Evolutionary conservation across 768 basidiomycete species (phyloP), one percentile per base, ranked within the genome.

Genomic region (Rhodotorula diobovata): DNA sequence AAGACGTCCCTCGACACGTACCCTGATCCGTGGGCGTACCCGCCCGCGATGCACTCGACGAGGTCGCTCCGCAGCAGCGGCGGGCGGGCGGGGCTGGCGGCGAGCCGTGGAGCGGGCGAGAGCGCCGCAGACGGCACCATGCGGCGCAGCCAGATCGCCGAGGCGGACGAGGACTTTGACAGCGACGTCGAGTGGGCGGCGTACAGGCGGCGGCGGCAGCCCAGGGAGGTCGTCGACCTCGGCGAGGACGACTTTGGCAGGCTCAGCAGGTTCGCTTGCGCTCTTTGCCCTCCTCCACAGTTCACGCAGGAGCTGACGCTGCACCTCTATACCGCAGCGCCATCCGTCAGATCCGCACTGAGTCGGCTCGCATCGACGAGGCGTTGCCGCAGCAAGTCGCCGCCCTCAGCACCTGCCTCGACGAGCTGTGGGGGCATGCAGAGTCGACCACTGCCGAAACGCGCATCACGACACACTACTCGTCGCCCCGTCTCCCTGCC

Each of bases 151-250:
- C 45, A 25, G 32, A n/a, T 57, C 18, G 20, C 21, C 37, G 57
- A 34, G n/a, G 56, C 32, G 28, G 37, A 57, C 10, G 56, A 57
- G 35, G 35, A 37, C 10, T 35, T 41, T 15, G 65, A 66, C 35
- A 60, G 58, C 50, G 65, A 66, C 12, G 65, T 41, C 21, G 64
- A 66, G 37, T 45, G 41, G 41, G 41, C 41, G 41, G 41, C 50
- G 37, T 3, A 21, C 34, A 37, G 55, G 56, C 20, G 18, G 18
- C 18, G 54, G 20, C 32, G 32, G 56, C 45, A 32, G 39, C 57
- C 46, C 15, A 11, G 65, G 10, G 65, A 66, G 57, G 56, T 58
- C 15, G 34, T 66, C 34, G 65, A 66, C 25, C 48, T 66, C 15
- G 12, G 21, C 46, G 57, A 66, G 37, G 65, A 59, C 8, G 65